Evolutionary conservation across 345 rosid species (phyloP).

Genomic region (Trapa incisa): DNA sequence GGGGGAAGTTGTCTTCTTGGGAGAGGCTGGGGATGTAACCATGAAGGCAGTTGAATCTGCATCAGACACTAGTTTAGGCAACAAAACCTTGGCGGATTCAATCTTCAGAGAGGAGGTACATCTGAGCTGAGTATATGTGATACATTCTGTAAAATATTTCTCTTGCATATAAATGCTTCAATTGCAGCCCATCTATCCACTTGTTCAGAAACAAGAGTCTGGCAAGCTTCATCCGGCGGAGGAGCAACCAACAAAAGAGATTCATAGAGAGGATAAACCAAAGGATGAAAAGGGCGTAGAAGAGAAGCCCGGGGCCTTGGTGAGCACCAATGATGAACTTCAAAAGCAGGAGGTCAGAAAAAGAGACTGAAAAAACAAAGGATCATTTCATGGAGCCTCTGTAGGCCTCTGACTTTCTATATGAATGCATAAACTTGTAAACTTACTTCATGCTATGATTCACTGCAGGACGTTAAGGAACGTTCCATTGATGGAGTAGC

Average conservation of each 20-base stretch:
- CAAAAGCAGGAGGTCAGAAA: slow-evolving; percentile 4
- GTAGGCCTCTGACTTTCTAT: no score
- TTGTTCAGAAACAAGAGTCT: neutral
- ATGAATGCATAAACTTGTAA: neutral
- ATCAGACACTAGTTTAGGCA: neutral
- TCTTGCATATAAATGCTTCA: neutral
- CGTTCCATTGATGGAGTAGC: neutral
- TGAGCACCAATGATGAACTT: neutral
- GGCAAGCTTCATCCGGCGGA: neutral
- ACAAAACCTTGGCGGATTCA: neutral
- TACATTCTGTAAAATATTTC: neutral
- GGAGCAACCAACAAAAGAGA: slow-evolving; percentile 3
- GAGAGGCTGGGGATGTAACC: neutral
- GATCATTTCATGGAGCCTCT: neutral
- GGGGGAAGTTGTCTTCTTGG: neutral
- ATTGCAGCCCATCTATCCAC: neutral
- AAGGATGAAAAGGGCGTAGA: neutral
- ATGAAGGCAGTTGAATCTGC: neutral
- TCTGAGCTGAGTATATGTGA: neutral
- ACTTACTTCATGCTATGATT: neutral
- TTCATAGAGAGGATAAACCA: neutral
- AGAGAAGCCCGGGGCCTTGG: neutral
- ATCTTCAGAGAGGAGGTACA: neutral
- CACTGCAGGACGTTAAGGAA: neutral
- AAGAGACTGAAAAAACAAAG: neutral